Evolutionary conservation across 805 yeast genomes (phyloP), one percentile per base, ranked within the genome.

Genomic region (Starmerella geochares): DNA sequence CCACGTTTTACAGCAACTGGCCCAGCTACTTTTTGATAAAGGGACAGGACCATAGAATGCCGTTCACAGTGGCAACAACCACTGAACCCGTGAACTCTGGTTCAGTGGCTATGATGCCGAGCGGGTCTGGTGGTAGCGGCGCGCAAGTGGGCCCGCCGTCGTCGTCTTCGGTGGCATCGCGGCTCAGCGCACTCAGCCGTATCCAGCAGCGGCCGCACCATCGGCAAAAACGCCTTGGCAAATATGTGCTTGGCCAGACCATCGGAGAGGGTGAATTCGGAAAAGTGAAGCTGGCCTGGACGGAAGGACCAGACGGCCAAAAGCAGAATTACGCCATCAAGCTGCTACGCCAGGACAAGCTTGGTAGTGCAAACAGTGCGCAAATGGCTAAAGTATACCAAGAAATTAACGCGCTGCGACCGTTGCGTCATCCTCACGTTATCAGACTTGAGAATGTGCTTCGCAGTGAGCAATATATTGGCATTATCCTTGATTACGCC

Each of bases 231-330:
- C 75, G 94, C 35, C 88, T 92, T 64, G 98, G 98, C 23, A 80
- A 85, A 13, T 92, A 88, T 62, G 77, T 85, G 20, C 73, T 92
- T 7, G 98, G 97, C 2, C 81, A 94, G 13, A 90, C 98, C 0
- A 70, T 92, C 13, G 98, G 98, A 29, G 96, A 92, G 68, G 98
- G 98, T 44, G 98, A 92, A 64, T 92, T 92, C 66, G 98, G 98
- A 52, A 90, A 92, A 66, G 98, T 92, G 51, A 92, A 90, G 65
- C 72, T 92, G 20, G 97, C 96, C 13, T 90, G 96, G 96, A 74
- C 94, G 53, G 85, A 84, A 64, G 88, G 80, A 59, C 87, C 86
- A 17, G 57, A 60, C 24, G 66, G 65, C 69, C 78, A 62, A 77
- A 79, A 52, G 19, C 48, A 49, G 21, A 94, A 87, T 67, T 95